These are phyloP conservation scores for Moniliophthora roreri DNA, from an alignment of 1,284 basidiomycete genomes.

Conservation along the genomic window DNA sequence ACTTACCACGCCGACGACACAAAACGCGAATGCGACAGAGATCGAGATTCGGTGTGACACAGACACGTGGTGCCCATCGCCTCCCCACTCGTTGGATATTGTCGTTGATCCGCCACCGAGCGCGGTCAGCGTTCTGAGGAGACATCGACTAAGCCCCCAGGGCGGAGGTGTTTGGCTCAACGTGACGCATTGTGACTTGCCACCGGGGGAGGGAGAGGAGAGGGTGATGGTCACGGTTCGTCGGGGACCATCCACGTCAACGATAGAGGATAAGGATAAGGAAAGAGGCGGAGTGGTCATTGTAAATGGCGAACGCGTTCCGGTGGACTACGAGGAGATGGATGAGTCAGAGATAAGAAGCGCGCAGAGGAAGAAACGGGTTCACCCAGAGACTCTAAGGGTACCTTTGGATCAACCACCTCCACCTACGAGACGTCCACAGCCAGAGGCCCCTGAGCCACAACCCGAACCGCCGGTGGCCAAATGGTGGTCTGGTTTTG, in stretches of 20 bases:
- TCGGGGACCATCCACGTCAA: constrained; percentile 75
- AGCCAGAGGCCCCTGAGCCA: constrained; percentile 16
- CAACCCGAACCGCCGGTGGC: constrained; percentile 62
- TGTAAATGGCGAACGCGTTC: constrained; percentile 87
- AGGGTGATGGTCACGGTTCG: constrained; percentile 75
- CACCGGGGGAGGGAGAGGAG: constrained; percentile 74
- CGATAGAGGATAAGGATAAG: constrained; percentile 44
- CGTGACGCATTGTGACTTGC: constrained; percentile 74
- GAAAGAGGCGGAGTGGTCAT: constrained; percentile 50
- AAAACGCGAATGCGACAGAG: constrained; percentile 65
- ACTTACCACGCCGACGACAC: constrained; percentile 6
- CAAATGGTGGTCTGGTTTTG: constrained; percentile 71
- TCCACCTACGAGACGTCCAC: constrained; percentile 43
- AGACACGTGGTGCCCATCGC: constrained; percentile 74
- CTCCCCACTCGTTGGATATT: constrained; percentile 81
- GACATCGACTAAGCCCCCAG: constrained; percentile 84
- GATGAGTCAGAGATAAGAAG: constrained; percentile 86
- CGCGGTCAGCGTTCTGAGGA: constrained; percentile 78
- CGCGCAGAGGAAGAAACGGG: constrained; percentile 81
- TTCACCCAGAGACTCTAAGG: constrained; percentile 68
- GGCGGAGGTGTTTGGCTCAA: constrained; percentile 98
- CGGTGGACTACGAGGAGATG: constrained; percentile 91
- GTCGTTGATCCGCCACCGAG: constrained; percentile 94
- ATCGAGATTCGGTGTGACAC: constrained; percentile 94
- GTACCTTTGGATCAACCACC: constrained; percentile 93